Evolutionary conservation across 2,329 filamentous ascomycete species (phyloP).

Genomic region (Aspergillus unguis): DNA sequence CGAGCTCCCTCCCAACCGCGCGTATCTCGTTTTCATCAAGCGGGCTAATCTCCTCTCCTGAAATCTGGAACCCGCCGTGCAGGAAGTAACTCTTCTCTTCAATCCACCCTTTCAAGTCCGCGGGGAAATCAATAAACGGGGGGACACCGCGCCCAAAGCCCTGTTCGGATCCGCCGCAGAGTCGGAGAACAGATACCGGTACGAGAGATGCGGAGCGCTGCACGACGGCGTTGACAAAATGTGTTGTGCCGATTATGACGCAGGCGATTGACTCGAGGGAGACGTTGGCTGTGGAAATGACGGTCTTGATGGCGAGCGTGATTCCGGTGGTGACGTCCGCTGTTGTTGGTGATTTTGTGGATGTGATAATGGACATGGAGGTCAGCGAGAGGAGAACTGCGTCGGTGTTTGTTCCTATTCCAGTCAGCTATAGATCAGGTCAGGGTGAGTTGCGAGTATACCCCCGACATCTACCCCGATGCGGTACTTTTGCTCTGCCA

Average conservation of each 20-base stretch:
- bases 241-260: conserved; percentile 53
- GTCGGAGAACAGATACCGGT: background rate
- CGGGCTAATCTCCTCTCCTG: conserved; percentile 7
- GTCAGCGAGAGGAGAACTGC: conserved; percentile 28
- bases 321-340: conserved; percentile 45
- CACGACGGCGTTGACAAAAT: conserved; percentile 53
- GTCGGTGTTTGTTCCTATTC: conserved; percentile 38
- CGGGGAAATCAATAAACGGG: conserved; percentile 5
- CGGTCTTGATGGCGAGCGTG: conserved; percentile 33
- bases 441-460: background rate
- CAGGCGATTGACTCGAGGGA: conserved; percentile 38
- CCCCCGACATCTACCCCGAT: conserved; percentile 23
- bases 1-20: background rate
- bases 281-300: conserved; percentile 9
- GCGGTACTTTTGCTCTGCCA: conserved; percentile 9
- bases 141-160: conserved; percentile 10
- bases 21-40: conserved; percentile 4
- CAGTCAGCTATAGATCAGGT: background rate
- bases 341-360: conserved; percentile 40
- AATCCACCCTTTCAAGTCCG: conserved; percentile 1
- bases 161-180: conserved; percentile 2
- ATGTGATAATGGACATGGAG: conserved; percentile 27
- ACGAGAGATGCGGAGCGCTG: conserved; percentile 4
- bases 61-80: conserved; percentile 12
- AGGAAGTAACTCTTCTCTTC: background rate